Percentiles rank a stretch among this genome's conserved stretches.
phyloP scores from a whole-genome alignment of 352 stramenopile species.

The Globisporangium barbulae region DNA sequence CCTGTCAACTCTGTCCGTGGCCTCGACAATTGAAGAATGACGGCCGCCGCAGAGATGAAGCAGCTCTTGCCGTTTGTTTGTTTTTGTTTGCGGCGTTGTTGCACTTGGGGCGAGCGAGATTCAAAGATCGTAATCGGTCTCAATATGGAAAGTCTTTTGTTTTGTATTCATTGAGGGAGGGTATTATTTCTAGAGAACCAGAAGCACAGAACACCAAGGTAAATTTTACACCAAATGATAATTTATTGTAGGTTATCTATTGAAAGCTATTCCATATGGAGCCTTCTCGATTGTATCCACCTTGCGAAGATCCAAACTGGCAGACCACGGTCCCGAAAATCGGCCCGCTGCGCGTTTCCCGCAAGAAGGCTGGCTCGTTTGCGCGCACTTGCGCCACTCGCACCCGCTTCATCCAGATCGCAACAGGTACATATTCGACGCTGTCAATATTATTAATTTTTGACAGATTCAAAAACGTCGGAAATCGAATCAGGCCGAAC shows the following conservation, averaged over 20 bases:
- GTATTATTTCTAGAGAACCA: neutral
- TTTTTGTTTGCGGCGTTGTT: neutral
- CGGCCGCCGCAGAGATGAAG: neutral
- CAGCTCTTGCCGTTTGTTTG: neutral
- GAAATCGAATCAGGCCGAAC: slow-evolving; percentile 9
- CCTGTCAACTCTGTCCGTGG: neutral
- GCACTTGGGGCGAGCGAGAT: slow-evolving; percentile 10
- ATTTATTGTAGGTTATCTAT: neutral
- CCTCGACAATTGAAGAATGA: slow-evolving; percentile 42
- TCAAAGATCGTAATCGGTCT: neutral
- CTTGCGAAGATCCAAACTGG: neutral
- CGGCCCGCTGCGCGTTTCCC: neutral
- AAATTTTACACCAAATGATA: neutral
- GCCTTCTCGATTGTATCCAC: neutral
- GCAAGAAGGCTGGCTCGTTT: neutral
- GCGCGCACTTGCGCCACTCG: neutral
- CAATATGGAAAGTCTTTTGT: no score
- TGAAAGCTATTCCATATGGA: neutral
- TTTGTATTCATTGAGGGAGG: neutral
- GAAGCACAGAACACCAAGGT: neutral
- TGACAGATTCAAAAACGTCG: slow-evolving; percentile 4
- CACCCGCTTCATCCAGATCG: neutral
- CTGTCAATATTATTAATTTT: neutral
- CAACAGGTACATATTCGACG: no score
- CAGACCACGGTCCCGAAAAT: slow-evolving; percentile 1